Base-by-base conservation (phyloP, 371 early-diverging fungal species). In the Choanephora cucurbitarum region DNA sequence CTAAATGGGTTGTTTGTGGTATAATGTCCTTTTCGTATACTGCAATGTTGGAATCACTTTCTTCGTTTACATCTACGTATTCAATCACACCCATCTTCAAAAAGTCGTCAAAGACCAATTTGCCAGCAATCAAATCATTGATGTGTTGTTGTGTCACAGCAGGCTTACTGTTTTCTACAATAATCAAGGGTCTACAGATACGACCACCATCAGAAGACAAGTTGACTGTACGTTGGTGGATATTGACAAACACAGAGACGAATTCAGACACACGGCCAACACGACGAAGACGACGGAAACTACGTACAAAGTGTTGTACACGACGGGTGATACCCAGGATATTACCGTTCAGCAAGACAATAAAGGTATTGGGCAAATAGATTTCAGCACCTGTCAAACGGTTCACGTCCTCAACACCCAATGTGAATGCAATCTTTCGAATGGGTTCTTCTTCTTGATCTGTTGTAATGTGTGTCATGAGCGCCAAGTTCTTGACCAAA, bases 11-110 rank as follows among this genome's bases (percentile, higher is more conserved):
- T 11, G 94, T 89, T 68, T 93, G 82, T 11, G 80, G 81, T 45
- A 81, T 77, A 60, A 97, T 89, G 58, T 96, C 94, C 28, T 72
- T 72, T 67, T 93, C 91, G 62, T 91, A 91, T 28, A 98, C 79
- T 6, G 99, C 96, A 73, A 99, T 95, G 65, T 91, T 87, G 34
- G 89, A 86, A 79, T 99, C 98, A 68, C 93, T 95, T 68, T 98
- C 99, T 80, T 99, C 99, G 73, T 99, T 98, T 28, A 93, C 97
- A 76, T 99, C 99, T 48, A 99, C 77, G 71, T 96, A 99, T 77
- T 99, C 99, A 41, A 99, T 91, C 55, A 93, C 80, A 14, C 99
- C 99, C 57, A 90, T 83, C 23, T 80, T 83, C 40, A 99, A 75
- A 52, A 99, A 91, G 75, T 97, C 97, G 43, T 95, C 89, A 71